These are phyloP conservation scores for Dioscorea dumetorum DNA, from an alignment of 106 monocot species.

Conservation along the genomic window DNA sequence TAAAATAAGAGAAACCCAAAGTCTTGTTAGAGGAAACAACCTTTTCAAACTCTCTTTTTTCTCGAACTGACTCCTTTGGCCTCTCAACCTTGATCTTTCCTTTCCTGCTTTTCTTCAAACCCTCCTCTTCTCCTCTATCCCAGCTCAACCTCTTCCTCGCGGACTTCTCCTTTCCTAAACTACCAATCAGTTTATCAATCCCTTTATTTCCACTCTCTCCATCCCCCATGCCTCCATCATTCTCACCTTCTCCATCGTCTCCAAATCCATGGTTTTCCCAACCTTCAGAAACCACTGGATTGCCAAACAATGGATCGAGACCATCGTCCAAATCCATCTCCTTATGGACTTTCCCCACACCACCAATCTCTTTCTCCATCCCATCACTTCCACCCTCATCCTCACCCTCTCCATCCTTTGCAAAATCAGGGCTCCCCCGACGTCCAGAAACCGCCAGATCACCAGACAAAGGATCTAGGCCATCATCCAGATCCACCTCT, in stretches of 20 bases:
- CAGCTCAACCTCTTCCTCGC: conserved; percentile 54
- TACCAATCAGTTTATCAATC: too few relatives aligned
- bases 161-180: conserved; percentile 17
- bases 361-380: too few relatives aligned
- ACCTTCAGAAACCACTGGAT: background rate
- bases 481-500: conserved; percentile 13
- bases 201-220: conserved; percentile 1
- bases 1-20: too few relatives aligned
- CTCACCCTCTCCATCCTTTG: conserved; percentile 1
- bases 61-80: conserved; percentile 31
- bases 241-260: conserved; percentile 2
- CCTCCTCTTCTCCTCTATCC: conserved; percentile 30
- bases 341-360: background rate
- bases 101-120: conserved; percentile 21
- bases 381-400: conserved; percentile 6
- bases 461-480: conserved; percentile 57
- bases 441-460: background rate
- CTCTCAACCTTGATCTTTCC: conserved; percentile 22
- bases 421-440: background rate
- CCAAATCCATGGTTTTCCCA: background rate
- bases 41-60: conserved; percentile 53
- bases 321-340: conserved; percentile 17
- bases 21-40: conserved; percentile 10
- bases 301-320: conserved; percentile 57
- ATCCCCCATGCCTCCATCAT: background rate